phyloP scores from a whole-genome alignment of 768 basidiomycete genomes.

The Pulveroboletus ravenelii region DNA sequence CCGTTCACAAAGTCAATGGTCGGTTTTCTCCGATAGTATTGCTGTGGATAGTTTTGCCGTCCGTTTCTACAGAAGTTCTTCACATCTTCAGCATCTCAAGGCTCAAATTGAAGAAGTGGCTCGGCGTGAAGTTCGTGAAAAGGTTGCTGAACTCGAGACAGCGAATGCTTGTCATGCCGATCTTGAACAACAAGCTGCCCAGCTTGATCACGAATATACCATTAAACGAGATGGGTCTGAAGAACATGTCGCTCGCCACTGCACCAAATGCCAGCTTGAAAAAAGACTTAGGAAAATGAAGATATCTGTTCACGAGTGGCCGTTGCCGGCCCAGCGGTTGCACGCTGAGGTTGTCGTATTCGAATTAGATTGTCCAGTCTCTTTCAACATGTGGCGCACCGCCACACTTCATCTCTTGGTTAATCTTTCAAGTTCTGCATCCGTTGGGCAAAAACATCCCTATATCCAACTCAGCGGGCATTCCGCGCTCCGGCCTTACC shows the following conservation, averaged over 20 bases:
- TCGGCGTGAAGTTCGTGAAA: conserved; percentile 12
- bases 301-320: conserved; percentile 37
- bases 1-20: conserved; percentile 18
- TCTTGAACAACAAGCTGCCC: neutral
- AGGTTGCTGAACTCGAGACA: conserved; percentile 16
- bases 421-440: conserved; percentile 24
- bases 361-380: conserved; percentile 35
- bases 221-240: neutral
- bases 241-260: neutral
- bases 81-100: conserved; percentile 27
- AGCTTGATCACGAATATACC: neutral
- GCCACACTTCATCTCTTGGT: conserved; percentile 26
- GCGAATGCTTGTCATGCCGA: conserved; percentile 10
- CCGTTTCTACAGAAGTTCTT: conserved; percentile 32
- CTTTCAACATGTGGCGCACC: conserved; percentile 37
- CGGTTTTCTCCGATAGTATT: conserved; percentile 8
- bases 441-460: conserved; percentile 1
- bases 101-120: conserved; percentile 30
- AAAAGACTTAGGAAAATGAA: too few species aligned
- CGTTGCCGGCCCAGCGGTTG: conserved; percentile 31
- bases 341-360: conserved; percentile 34
- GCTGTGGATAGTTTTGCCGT: conserved; percentile 26
- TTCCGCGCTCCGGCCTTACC: neutral
- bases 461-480: conserved; percentile 12
- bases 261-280: neutral